phyloP scores from a whole-genome alignment of 257 asterid genomes.

The Nicotiana benthamiana region DNA sequence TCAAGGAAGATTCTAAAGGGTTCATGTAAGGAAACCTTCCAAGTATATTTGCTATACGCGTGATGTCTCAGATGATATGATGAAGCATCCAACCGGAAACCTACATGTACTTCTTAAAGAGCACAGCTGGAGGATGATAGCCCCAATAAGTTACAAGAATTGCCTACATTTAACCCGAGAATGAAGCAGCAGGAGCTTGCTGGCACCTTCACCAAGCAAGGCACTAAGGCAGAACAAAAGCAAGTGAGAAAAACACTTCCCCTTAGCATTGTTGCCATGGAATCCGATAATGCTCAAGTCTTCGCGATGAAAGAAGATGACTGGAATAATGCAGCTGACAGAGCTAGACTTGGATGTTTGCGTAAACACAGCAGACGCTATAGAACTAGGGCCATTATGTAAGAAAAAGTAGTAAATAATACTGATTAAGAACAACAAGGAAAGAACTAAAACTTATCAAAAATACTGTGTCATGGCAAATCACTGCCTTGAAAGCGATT shows the following conservation, averaged over 20 bases:
- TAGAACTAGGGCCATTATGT: slow-evolving; percentile 34
- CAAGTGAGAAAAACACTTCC: slow-evolving; percentile 28
- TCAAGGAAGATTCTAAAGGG: slow-evolving; percentile 9
- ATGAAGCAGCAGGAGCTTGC: slow-evolving; percentile 23
- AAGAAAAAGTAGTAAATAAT: no score
- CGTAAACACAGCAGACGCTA: slow-evolving; percentile 49
- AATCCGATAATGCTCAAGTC: slow-evolving; percentile 29
- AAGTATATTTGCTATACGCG: slow-evolving; percentile 61
- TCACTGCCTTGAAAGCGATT: no score
- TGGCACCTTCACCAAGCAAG: slow-evolving; percentile 7
- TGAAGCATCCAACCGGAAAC: slow-evolving; percentile 52
- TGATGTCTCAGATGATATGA: slow-evolving; percentile 45
- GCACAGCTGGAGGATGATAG: slow-evolving; percentile 18
- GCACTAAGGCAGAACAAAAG: slow-evolving; percentile 12
- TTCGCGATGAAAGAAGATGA: slow-evolving; percentile 72
- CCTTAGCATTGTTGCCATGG: slow-evolving; percentile 41
- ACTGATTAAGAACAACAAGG: no score
- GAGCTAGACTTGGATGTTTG: slow-evolving; percentile 3
- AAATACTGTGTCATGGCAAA: no score
- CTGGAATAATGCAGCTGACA: background rate
- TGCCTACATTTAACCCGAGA: slow-evolving; percentile 49
- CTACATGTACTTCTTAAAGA: slow-evolving; percentile 38
- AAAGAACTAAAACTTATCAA: no score
- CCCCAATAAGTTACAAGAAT: slow-evolving; percentile 27
- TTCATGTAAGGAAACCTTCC: slow-evolving; percentile 65